Evolutionary conservation across 257 asterid genomes (phyloP).

Genomic region (Orobanche coerulescens): DNA sequence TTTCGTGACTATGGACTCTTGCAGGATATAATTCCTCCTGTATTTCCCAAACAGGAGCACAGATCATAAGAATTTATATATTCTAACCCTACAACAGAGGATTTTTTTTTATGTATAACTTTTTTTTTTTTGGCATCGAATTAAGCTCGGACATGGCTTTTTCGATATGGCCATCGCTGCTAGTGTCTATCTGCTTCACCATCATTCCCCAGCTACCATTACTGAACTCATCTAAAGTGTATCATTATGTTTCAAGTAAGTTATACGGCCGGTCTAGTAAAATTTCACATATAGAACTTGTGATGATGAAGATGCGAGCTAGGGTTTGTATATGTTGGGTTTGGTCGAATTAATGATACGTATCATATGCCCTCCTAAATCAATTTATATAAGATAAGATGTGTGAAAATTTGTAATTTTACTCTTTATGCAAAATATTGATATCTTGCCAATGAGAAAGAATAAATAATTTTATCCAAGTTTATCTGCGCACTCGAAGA

Average conservation of each 20-base stretch:
- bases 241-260: neutral
- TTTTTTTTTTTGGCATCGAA: neutral
- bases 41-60: conserved; percentile 40
- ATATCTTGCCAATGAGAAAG: no score
- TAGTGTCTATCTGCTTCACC: neutral
- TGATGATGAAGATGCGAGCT: no score
- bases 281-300: no score
- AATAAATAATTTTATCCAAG: no score
- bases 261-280: no score
- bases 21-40: conserved; percentile 45
- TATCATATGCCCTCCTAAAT: no score
- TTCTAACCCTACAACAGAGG: neutral
- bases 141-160: neutral
- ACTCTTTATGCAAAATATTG: no score
- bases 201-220: neutral
- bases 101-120: neutral
- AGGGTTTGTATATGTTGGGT: no score
- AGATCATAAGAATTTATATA: neutral
- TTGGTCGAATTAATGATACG: no score
- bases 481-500: no score
- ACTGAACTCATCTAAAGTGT: neutral
- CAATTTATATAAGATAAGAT: no score
- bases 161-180: conserved; percentile 1
- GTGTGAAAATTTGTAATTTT: no score
- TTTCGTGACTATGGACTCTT: conserved; percentile 39